Evolutionary conservation across 2,329 filamentous ascomycete species (phyloP).

Genomic region (Ophiosphaerella korrae): DNA sequence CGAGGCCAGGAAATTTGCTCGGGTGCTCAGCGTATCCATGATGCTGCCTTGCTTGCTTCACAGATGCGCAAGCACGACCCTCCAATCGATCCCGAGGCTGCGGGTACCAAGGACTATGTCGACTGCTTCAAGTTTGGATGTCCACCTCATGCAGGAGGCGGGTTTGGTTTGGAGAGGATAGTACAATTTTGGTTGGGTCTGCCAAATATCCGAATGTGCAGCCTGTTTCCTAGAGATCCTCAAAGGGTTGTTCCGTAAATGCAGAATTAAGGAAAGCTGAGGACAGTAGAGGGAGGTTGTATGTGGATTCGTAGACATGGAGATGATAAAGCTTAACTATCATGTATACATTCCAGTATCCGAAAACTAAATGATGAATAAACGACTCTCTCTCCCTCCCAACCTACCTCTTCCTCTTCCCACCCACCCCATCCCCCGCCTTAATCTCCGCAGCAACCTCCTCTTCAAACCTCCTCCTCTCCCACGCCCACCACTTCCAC

Average conservation of each 20-base stretch:
- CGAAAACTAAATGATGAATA: too few species aligned
- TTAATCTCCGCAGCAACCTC: too few species aligned
- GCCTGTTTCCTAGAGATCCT: slow-evolving; percentile 68
- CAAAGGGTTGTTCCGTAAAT: slow-evolving; percentile 56
- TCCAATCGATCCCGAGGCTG: slow-evolving; percentile 61
- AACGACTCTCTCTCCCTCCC: too few species aligned
- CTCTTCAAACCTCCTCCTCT: too few species aligned
- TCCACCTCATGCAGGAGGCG: slow-evolving; percentile 68
- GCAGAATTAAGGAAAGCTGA: too few species aligned
- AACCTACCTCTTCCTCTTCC: too few species aligned
- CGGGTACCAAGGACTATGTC: slow-evolving; percentile 68
- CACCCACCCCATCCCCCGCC: too few species aligned
- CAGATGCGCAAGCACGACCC: slow-evolving; percentile 64
- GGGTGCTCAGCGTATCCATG: slow-evolving; percentile 69
- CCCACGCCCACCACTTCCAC: too few species aligned
- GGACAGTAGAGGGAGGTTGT: too few species aligned
- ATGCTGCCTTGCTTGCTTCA: slow-evolving; percentile 62
- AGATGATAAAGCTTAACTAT: too few species aligned
- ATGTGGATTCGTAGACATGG: too few species aligned
- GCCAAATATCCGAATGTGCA: slow-evolving; percentile 66
- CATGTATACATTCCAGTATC: too few species aligned
- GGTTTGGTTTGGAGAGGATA: slow-evolving; percentile 69
- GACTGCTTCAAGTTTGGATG: slow-evolving; percentile 68
- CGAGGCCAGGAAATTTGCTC: slow-evolving; percentile 72
- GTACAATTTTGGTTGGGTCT: slow-evolving; percentile 70